Conservation (phyloP, 1,284 basidiomycete species). For the Schizophyllum amplum region DNA sequence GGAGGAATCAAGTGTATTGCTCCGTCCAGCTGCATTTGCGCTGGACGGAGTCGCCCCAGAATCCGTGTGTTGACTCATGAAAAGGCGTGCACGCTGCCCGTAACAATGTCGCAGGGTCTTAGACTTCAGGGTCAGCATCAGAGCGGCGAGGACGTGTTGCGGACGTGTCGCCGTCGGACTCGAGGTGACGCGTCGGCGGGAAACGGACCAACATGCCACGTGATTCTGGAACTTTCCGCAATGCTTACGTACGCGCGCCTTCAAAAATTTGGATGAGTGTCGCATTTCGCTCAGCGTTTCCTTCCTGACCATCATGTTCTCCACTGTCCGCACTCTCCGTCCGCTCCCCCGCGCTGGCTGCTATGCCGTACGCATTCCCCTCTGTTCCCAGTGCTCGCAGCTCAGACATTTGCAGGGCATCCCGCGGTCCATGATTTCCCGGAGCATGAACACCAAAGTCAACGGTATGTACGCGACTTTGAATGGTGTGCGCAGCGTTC, state of each 20-base stretch:
- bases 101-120: no score
- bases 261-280: slow-evolving; percentile 29
- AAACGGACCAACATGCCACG: background rate
- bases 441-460: slow-evolving; percentile 81
- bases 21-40: no score
- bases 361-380: slow-evolving; percentile 47
- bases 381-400: background rate
- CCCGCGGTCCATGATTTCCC: slow-evolving; percentile 62
- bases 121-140: no score
- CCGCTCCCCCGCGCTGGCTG: slow-evolving; percentile 50
- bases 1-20: no score
- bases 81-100: no score
- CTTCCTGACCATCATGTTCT: slow-evolving; percentile 48
- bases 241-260: slow-evolving; percentile 32
- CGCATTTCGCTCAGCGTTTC: slow-evolving; percentile 24
- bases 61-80: no score
- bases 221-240: slow-evolving; percentile 16
- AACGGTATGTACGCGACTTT: slow-evolving; percentile 39
- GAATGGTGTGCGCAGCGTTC: background rate
- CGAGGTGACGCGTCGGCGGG: background rate
- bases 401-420: slow-evolving; percentile 36
- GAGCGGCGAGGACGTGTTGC: background rate
- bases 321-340: slow-evolving; percentile 33
- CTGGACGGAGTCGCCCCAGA: no score
- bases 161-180: background rate